Evolutionary conservation across 2,329 filamentous ascomycete genomes (phyloP).

Genomic region (Balansia obtecta): DNA sequence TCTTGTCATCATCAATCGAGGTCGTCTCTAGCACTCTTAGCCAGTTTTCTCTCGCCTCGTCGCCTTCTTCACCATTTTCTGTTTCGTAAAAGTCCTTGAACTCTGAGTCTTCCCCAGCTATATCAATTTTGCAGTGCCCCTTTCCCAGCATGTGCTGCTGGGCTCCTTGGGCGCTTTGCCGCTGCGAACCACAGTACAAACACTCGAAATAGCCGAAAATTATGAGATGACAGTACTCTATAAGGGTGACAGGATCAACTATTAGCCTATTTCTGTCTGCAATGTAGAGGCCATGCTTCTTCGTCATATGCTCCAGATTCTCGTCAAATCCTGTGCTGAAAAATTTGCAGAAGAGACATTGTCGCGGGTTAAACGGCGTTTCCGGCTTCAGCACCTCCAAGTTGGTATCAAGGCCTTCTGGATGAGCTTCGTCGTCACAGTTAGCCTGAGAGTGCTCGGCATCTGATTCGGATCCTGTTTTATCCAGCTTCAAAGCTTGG

Average conservation of each 20-base stretch:
- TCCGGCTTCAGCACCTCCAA: too few species aligned
- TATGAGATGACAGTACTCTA: slow-evolving; percentile 35
- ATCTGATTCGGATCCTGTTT: too few species aligned
- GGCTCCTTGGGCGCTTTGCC: slow-evolving; percentile 28
- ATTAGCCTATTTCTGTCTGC: slow-evolving; percentile 24
- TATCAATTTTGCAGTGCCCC: slow-evolving; percentile 33
- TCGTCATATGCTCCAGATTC: slow-evolving; percentile 35
- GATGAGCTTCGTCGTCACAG: too few species aligned
- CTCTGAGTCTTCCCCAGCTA: slow-evolving; percentile 21
- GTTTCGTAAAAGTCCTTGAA: slow-evolving; percentile 26
- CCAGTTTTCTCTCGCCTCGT: too few species aligned
- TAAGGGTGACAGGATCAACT: slow-evolving; percentile 33
- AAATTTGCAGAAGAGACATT: slow-evolving; percentile 32
- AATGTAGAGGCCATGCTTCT: slow-evolving; percentile 32
- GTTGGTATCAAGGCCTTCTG: too few species aligned
- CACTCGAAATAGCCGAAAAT: slow-evolving; percentile 37
- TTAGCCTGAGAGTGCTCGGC: too few species aligned
- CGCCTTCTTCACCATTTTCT: too few species aligned
- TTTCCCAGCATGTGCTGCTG: slow-evolving; percentile 39
- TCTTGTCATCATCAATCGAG: too few species aligned
- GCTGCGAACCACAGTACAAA: slow-evolving; percentile 33
- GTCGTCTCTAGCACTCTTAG: too few species aligned
- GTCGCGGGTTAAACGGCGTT: slow-evolving; percentile 13
- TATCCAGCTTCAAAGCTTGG: too few species aligned
- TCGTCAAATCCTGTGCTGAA: slow-evolving; percentile 18